Evolutionary conservation across 2,329 filamentous ascomycete genomes (phyloP), one percentile per base, ranked within the genome.

Genomic region (Fusarium graminum): DNA sequence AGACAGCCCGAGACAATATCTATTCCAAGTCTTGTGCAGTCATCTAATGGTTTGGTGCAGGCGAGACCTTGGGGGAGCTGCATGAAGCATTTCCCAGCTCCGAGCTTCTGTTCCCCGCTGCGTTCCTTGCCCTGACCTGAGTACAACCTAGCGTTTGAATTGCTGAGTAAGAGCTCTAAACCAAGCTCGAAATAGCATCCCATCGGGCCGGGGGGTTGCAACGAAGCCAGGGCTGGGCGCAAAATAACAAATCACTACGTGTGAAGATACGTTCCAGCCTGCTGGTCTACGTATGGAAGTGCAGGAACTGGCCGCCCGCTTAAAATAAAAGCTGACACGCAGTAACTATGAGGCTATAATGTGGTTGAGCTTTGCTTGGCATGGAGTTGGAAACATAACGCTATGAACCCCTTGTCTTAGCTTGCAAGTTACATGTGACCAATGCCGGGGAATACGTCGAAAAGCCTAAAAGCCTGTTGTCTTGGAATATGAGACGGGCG

Each of bases 151-250:
- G 38, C 29, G 38, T 32, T 34, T 39, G 30, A 54, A 25, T 53
- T 14, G 17, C 29, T 28, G 32, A 34, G 16, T 14, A 38, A 36
- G 25, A 16, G 32, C 38, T 40, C 36, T 41, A 32, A 16, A 52
- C 55, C 43, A 43, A 17, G 51, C 57, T 62, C 42, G 42, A 62
- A 62, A 62, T 62, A 63, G 50, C 29, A 57, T 30, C 59, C 53
- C 29, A 29, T 49, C 29, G 58, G 28, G 25, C 39, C 28, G 50
- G 28, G 29, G 30, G 45, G 54, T 46, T 41, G 16, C 42, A 64
- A 17, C 17, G 38, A 52, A 49, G 56, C 50, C 28, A 34, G 51
- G 58, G 51, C 44, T 39, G 38, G 25, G 22, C 32, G 28, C 17
- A 25, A 42, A 49, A 38, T 12, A 16, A 28, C 8, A 38, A 10